Percentiles rank a stretch among this genome's conserved stretches.
These are phyloP conservation scores for Cymbopogon flexuosus DNA, from an alignment of 202 grass and related monocot genomes.

Conservation along the genomic window DNA sequence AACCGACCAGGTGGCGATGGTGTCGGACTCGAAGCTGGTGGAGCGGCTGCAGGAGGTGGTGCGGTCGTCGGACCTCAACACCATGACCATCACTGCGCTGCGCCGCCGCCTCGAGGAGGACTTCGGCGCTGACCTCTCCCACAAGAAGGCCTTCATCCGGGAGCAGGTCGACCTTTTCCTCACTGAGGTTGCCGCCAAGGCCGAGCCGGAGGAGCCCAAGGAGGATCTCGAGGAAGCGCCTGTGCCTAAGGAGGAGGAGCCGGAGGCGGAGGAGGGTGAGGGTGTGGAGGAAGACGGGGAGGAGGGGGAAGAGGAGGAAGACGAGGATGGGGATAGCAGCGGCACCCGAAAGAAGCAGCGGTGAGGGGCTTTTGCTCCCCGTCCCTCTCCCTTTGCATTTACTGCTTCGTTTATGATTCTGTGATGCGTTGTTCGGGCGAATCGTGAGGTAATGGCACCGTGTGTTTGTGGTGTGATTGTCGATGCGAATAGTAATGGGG, in stretches of 20 bases:
- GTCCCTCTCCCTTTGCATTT: conserved; percentile 18
- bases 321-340: conserved; percentile 33
- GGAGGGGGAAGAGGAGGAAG: conserved; percentile 37
- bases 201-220: conserved; percentile 33
- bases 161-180: conserved; percentile 90
- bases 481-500: neutral
- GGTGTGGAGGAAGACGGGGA: conserved; percentile 29
- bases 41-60: conserved; percentile 81
- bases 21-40: conserved; percentile 84
- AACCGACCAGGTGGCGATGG: conserved; percentile 59
- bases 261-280: conserved; percentile 27
- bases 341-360: conserved; percentile 54
- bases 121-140: conserved; percentile 73
- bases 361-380: conserved; percentile 39
- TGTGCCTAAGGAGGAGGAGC: conserved; percentile 33
- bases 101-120: conserved; percentile 88
- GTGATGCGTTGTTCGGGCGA: conserved; percentile 2
- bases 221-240: conserved; percentile 32
- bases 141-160: conserved; percentile 92
- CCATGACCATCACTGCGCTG: conserved; percentile 69
- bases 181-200: conserved; percentile 42
- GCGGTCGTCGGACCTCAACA: conserved; percentile 77
- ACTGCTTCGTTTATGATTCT: conserved; percentile 1
- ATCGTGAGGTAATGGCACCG: conserved; percentile 22
- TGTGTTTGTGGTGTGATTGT: neutral